These are phyloP conservation scores for Pichia gijzeniarum DNA, from an alignment of 805 yeast species.

Conservation along the genomic window DNA sequence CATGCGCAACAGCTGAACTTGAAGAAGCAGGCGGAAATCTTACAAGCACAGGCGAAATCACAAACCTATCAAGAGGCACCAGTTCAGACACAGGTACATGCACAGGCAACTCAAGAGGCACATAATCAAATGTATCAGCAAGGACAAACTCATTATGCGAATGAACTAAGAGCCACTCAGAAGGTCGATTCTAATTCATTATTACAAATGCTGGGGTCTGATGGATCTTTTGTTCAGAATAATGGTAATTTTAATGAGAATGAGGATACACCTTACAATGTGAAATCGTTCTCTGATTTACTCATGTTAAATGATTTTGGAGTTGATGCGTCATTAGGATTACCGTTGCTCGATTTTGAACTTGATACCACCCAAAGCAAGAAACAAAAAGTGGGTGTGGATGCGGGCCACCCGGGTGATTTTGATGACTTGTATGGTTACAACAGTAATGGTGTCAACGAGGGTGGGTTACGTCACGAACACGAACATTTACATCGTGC, in stretches of 20 bases:
- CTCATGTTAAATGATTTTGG: slow-evolving; percentile 48
- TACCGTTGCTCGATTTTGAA: slow-evolving; percentile 55
- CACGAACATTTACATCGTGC: slow-evolving; percentile 9
- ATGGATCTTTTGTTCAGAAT: neutral
- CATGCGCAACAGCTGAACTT: slow-evolving; percentile 21
- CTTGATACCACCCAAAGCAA: slow-evolving; percentile 19
- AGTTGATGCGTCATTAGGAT: slow-evolving; percentile 77
- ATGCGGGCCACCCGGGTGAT: neutral
- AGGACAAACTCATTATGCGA: neutral
- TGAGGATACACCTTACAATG: neutral
- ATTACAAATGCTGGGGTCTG: slow-evolving; percentile 1
- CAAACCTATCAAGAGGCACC: neutral
- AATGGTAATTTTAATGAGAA: slow-evolving; percentile 3
- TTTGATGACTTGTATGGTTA: neutral
- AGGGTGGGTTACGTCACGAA: neutral
- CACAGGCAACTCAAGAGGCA: neutral
- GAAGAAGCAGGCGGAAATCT: slow-evolving; percentile 16
- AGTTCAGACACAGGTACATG: neutral
- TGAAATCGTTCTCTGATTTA: slow-evolving; percentile 26
- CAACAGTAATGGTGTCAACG: neutral
- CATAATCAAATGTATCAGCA: neutral
- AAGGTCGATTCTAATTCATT: neutral
- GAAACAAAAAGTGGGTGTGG: slow-evolving; percentile 7
- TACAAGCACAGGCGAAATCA: slow-evolving; percentile 12
- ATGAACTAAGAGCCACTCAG: neutral